Base-by-base conservation (phyloP, 257 asterid genomes). In the Gentiana dahurica region DNA sequence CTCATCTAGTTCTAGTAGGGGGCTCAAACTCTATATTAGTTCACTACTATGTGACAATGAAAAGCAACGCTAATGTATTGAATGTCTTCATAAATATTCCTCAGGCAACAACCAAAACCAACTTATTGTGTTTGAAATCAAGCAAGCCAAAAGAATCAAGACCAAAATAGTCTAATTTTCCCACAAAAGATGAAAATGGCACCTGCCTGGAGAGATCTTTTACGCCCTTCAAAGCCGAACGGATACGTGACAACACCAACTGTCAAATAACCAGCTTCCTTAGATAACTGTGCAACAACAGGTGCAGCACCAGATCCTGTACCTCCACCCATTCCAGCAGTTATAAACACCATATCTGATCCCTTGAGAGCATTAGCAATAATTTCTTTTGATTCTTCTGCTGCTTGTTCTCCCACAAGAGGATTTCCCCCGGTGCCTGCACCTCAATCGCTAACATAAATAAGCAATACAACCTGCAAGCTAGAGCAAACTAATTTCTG, bases 291-390 rank as follows among this genome's bases (percentile, higher is more conserved):
- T 43, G 99, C 97, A 70, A 89, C 99, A 49, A 92, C 75, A 46
- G 97, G 95, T 54, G 99, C 99, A 59, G 99, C 99, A 71, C 97
- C 99, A 52, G 99, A 92, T 61, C 99, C 99, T 4, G 99, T 92
- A 69, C 99, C 99, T 54, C 99, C 99, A 53, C 99, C 99, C 99
- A 92, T 92, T 41, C 98, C 98, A 2, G 98, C 98, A 49, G 98
- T 88, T 81, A 92, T 83, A 70, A 92, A 92, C 68, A 92, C 98
- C 97, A 92, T 84, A 74, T 92, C 98, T n/a, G 98, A 92, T 60
- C 98, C 97, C 77, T 75, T 92, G 45, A 88, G 91, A 56, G 97
- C 75, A 77, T 68, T 84, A 59, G 91, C 84, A 61, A 92, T 92
- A 65, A 81, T 72, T 58, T 92, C 99, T 79, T 85, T 88, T 12